Evolutionary conservation across 73 alveolate genomes (phyloP).

Genomic region (Paramecium octaurelia): DNA sequence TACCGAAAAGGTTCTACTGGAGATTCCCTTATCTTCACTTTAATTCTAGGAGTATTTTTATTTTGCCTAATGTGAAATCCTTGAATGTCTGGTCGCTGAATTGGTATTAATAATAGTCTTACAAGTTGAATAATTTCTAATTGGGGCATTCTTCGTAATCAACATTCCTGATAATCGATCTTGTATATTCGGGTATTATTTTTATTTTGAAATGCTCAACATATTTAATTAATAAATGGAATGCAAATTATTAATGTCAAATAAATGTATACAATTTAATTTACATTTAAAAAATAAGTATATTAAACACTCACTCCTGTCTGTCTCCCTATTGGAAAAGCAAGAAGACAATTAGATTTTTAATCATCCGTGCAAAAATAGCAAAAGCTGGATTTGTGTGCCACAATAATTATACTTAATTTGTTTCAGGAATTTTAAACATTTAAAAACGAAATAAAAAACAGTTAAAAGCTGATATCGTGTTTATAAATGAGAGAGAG

Average conservation of each 20-base stretch:
- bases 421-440: neutral
- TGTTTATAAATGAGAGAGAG: neutral
- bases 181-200: neutral
- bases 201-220: neutral
- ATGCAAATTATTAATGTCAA: neutral
- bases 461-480: neutral
- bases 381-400: neutral
- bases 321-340: neutral
- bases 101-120: neutral
- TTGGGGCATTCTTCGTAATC: neutral
- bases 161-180: neutral
- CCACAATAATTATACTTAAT: neutral
- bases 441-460: too few species aligned
- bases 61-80: neutral
- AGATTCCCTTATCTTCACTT: neutral
- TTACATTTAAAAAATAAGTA: neutral
- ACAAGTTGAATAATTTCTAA: neutral
- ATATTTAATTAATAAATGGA: neutral
- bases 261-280: neutral
- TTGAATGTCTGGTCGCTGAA: neutral
- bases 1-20: constrained; percentile 3
- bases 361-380: neutral
- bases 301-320: neutral
- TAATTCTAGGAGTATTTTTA: neutral
- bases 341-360: neutral